A percentile compares a stretch with the other conserved stretches of the same genome.
Evolutionary conservation across 441 rosid species (phyloP).

Genomic region (Populus trichocarpa): DNA sequence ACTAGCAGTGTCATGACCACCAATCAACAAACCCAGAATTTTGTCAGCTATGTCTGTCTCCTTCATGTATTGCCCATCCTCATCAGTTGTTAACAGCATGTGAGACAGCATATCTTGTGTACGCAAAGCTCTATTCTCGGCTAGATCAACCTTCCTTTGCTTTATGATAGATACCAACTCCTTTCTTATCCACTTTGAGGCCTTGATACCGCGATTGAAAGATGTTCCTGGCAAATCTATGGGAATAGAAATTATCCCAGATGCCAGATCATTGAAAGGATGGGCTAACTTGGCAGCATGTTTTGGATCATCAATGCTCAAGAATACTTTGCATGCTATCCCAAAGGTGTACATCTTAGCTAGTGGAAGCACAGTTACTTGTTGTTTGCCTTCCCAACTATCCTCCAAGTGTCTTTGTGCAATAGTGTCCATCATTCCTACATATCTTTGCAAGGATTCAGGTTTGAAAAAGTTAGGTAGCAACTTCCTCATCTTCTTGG

Average conservation of each 20-base stretch:
- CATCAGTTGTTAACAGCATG: not conserved
- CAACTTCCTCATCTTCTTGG: constrained; percentile 29
- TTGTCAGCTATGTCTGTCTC: constrained; percentile 33
- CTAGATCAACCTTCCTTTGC: constrained; percentile 39
- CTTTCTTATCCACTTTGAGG: constrained; percentile 31
- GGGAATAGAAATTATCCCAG: constrained; percentile 41
- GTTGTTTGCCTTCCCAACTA: constrained; percentile 24
- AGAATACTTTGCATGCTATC: constrained; percentile 24
- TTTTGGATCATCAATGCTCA: constrained; percentile 22
- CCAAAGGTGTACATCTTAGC: constrained; percentile 22
- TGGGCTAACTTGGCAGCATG: constrained; percentile 21
- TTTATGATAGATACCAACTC: constrained; percentile 36
- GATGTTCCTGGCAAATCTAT: constrained; percentile 42
- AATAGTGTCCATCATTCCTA: constrained; percentile 26
- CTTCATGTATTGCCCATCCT: constrained; percentile 12
- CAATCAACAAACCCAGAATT: constrained; percentile 29
- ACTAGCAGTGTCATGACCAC: constrained; percentile 1
- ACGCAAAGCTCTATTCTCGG: not conserved
- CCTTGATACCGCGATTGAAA: constrained; percentile 32
- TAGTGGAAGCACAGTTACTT: constrained; percentile 15
- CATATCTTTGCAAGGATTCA: constrained; percentile 40
- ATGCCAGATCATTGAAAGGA: constrained; percentile 31
- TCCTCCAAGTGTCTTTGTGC: constrained; percentile 20
- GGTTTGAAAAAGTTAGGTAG: constrained; percentile 36
- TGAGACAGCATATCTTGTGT: not conserved